Conservation (phyloP, 2,329 filamentous ascomycete species). For the Botrytis elliptica region DNA sequence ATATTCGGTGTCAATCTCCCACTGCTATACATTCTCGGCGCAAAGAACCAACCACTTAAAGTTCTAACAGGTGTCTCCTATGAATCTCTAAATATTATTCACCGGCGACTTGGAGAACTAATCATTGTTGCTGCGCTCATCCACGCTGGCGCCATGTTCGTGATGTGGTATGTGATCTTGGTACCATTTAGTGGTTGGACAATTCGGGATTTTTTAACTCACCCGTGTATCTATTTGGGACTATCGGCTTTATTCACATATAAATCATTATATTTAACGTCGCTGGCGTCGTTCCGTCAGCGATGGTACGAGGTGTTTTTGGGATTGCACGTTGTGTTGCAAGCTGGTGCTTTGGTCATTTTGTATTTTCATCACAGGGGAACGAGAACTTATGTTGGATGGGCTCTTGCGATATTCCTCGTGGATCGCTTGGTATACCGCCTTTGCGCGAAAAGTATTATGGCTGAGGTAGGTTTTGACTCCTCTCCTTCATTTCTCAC, state of each 20-base stretch:
- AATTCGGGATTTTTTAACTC: conserved; percentile 50
- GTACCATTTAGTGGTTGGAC: conserved; percentile 50
- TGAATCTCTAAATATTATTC: conserved; percentile 64
- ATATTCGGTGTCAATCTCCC: conserved; percentile 50
- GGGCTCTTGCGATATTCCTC: conserved; percentile 38
- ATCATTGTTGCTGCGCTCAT: conserved; percentile 59
- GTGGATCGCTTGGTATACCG: conserved; percentile 50
- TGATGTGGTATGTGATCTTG: conserved; percentile 53
- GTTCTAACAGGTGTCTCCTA: conserved; percentile 63
- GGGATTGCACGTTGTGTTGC: conserved; percentile 56
- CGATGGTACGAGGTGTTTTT: conserved; percentile 64
- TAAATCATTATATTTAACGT: conserved; percentile 61
- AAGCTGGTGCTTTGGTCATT: conserved; percentile 53
- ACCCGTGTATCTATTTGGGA: conserved; percentile 53
- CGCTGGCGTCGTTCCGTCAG: conserved; percentile 57
- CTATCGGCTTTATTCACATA: conserved; percentile 56
- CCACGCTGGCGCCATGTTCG: conserved; percentile 55
- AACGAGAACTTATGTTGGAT: conserved; percentile 52
- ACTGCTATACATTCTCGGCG: conserved; percentile 60
- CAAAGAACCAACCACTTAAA: conserved; percentile 65
- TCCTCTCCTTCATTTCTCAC: too few species aligned
- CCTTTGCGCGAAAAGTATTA: conserved; percentile 50
- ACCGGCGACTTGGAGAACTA: conserved; percentile 61
- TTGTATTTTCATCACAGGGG: conserved; percentile 59
- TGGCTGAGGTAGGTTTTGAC: conserved; percentile 44